These are phyloP conservation scores for Malassezia brasiliensis DNA, from an alignment of 1,284 basidiomycete genomes.

Conservation along the genomic window DNA sequence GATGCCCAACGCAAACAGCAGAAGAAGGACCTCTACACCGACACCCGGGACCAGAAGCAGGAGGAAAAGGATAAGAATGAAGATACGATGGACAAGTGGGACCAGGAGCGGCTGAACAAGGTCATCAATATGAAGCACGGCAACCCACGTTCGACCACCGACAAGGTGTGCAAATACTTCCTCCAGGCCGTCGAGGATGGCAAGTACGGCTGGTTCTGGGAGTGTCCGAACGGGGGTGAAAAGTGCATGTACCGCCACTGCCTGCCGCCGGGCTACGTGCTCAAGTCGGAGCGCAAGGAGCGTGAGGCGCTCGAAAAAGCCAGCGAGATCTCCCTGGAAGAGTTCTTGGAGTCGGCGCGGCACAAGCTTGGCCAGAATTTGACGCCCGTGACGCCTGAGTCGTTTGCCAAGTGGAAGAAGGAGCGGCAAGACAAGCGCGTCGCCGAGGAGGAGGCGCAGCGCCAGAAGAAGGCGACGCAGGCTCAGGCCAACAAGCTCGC, in stretches of 20 bases:
- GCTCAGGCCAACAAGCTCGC: slow-evolving; percentile 77
- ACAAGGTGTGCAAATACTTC: slow-evolving; percentile 91
- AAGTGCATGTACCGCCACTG: slow-evolving; percentile 91
- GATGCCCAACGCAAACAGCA: slow-evolving; percentile 82
- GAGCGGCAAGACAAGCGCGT: slow-evolving; percentile 53
- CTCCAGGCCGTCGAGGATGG: slow-evolving; percentile 90
- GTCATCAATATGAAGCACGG: slow-evolving; percentile 82
- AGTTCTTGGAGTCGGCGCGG: slow-evolving; percentile 97
- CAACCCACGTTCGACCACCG: slow-evolving; percentile 83
- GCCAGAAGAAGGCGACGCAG: slow-evolving; percentile 75
- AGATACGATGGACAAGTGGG: slow-evolving; percentile 97
- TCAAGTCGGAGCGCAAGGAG: slow-evolving; percentile 69
- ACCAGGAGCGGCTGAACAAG: slow-evolving; percentile 77
- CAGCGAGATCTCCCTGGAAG: slow-evolving; percentile 74
- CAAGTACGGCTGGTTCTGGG: slow-evolving; percentile 87
- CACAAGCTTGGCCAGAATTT: slow-evolving; percentile 59
- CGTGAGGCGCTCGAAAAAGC: slow-evolving; percentile 66
- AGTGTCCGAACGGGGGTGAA: slow-evolving; percentile 53
- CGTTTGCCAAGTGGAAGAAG: slow-evolving; percentile 89
- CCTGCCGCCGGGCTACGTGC: slow-evolving; percentile 71
- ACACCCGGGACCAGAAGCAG: slow-evolving; percentile 58
- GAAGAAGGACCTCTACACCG: slow-evolving; percentile 93
- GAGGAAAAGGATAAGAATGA: slow-evolving; percentile 52
- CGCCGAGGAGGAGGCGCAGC: slow-evolving; percentile 78
- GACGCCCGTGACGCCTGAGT: slow-evolving; percentile 89